Evolutionary conservation across 306 rosid species (phyloP), one percentile per base, ranked within the genome.

Genomic region (Canavalia gladiata): DNA sequence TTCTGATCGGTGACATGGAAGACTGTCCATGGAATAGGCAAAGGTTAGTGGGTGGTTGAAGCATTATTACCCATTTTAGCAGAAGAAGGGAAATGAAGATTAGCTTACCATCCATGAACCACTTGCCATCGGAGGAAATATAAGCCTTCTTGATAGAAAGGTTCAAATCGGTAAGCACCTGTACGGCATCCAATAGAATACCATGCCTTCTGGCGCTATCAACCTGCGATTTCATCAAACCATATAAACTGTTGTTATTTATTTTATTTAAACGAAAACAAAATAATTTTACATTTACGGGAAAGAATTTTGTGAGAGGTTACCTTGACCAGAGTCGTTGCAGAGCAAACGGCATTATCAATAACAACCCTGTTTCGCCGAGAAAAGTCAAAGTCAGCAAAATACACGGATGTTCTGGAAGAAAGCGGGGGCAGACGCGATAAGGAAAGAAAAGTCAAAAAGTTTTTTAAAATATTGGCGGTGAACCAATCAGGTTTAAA

Each of bases 91-190:
- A n/a, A 37, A 85, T 33, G 12, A 42, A 4, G 11, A 52, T 3
- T 56, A 66, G 69, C 89, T 72, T 81, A 95, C 99, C 99, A 87
- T 91, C 97, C 99, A 95, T 95, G 93, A 92, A 93, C 99, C 99
- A 95, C 43, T 69, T 88, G 46, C 97, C 99, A 84, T 95, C 99
- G 0, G 98, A 94, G 55, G 97, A 95, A 82, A 95, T 90, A 77
- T 95, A 91, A 1, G 98, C 99, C 74, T 95, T 95, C 85, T 90
- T 89, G 30, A 95, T 95, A 6, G 86, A 81, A 74, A 95, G 96
- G 63, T 95, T 92, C 9, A 91, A 79, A 84, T 95, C 99, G 37
- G 93, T 89, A 34, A 95, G 91, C 74, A 95, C 86, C 80, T 95
- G 96, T 7, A 95, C 97, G 29, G 99, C 99, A 75, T 93, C 97